Percentiles rank a stretch among this genome's conserved stretches.
Evolutionary conservation across 2,329 filamentous ascomycete genomes (phyloP).

Genomic region (Nemania sp.): DNA sequence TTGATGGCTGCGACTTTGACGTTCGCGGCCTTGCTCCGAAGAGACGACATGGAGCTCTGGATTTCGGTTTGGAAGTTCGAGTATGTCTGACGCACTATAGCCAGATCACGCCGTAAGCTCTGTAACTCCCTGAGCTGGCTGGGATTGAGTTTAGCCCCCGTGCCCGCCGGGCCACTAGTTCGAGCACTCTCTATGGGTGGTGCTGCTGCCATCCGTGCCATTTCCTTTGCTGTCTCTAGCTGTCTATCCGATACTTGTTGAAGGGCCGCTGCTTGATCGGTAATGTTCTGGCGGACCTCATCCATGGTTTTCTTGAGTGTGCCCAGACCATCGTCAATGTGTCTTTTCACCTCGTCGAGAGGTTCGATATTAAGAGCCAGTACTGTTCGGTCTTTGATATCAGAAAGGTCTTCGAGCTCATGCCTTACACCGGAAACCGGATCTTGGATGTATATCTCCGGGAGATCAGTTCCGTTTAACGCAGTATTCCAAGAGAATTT

Average conservation of each 20-base stretch:
- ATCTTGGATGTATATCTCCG: constrained; percentile 98
- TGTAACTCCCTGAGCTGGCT: constrained; percentile 78
- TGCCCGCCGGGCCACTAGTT: constrained; percentile 37
- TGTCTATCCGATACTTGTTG: constrained; percentile 89
- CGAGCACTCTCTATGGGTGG: constrained; percentile 57
- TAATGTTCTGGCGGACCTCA: constrained; percentile 79
- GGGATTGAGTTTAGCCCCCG: constrained; percentile 52
- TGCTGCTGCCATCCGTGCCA: constrained; percentile 63
- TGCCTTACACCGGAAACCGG: constrained; percentile 94
- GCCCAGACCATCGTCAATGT: constrained; percentile 90
- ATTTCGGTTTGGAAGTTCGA: constrained; percentile 88
- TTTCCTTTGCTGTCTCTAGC: constrained; percentile 84
- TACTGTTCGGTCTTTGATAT: constrained; percentile 93
- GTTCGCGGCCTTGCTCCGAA: constrained; percentile 78
- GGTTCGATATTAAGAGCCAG: constrained; percentile 93
- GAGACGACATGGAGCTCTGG: constrained; percentile 79
- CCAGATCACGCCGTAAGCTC: constrained; percentile 81
- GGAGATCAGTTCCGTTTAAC: constrained; percentile 86
- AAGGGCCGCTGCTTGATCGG: constrained; percentile 79
- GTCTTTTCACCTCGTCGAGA: constrained; percentile 92
- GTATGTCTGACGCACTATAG: constrained; percentile 90
- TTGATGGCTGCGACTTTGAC: constrained; percentile 78
- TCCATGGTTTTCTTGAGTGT: constrained; percentile 82
- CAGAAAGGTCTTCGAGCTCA: constrained; percentile 87
- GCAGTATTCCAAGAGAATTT: constrained; percentile 99